Evolutionary conservation across 2,329 filamentous ascomycete species (phyloP), one percentile per base, ranked within the genome.

Genomic region (Colletotrichum orbiculare): DNA sequence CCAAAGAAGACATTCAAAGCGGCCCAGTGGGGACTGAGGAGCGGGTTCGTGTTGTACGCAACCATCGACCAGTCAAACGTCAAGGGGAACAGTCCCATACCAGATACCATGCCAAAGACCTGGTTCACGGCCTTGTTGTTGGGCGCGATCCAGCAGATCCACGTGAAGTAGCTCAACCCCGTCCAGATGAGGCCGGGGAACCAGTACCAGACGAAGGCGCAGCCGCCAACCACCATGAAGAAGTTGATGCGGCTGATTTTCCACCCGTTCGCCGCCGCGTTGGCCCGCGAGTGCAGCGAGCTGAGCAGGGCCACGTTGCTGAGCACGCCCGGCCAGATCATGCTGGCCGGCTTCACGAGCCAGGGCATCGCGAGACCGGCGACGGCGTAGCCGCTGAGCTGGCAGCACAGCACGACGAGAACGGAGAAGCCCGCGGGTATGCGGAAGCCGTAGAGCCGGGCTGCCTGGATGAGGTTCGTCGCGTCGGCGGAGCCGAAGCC

Each of bases 1-100:
- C 88, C 88, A 39, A 88, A 76, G 66, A 89, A 79, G 12, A 84
- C 85, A 73, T 91, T 91, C 55, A 87, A 78, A 41, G 88, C 89
- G 13, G 85, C 85, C 75, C 87, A 85, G 70, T 83, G 83, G 3
- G 84, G 83, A 7, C 82, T 77, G 75, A 83, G 80, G 52, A 81
- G 71, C 5, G 79, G 79, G 58, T 80, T 75, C 69, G 77, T 71
- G 48, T 66, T 66, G 59, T 10, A 69, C 62, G 50, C 68, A 38
- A 70, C 69, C 64, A 71, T 71, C 2, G 73, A 71, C 71, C 79
- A 82, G 69, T 82, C 80, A 56, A 82, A 78, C 0, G 79, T 82
- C 38, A 82, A 71, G 0, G 79, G 80, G 4, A 81, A 69, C 0
- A 82, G 50, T 0, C 76, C 77, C 38, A 80, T 69, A 0, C 78